phyloP scores from a whole-genome alignment of 2,329 filamentous ascomycete genomes.

The Arthrobotrys sphaeroides region DNA sequence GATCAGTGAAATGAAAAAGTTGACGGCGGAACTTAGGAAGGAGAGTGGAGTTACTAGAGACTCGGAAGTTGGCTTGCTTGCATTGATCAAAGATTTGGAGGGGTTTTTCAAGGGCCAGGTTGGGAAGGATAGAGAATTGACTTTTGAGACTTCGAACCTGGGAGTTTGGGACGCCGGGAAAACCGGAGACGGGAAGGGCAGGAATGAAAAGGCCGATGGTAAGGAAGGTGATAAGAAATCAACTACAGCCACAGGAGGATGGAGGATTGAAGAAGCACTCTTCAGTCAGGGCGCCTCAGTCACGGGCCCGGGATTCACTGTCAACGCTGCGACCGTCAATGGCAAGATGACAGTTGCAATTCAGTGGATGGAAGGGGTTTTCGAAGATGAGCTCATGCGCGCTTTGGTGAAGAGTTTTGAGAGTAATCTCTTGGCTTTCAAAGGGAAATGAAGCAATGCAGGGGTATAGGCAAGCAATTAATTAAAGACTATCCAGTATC shows the following conservation, averaged over 20 bases:
- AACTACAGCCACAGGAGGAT: conserved; percentile 51
- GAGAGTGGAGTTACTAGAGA: conserved; percentile 60
- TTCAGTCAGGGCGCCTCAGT: conserved; percentile 66
- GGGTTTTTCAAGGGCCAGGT: conserved; percentile 63
- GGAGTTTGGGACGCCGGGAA: conserved; percentile 61
- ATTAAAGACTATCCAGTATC: too few relatives aligned
- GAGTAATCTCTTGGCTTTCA: not conserved
- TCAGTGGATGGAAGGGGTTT: conserved; percentile 65
- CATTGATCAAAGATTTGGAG: conserved; percentile 64
- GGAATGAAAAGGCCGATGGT: not conserved
- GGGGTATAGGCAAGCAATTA: too few relatives aligned
- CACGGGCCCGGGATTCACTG: conserved; percentile 62
- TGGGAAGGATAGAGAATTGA: conserved; percentile 62
- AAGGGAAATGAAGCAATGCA: not conserved
- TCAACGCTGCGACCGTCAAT: conserved; percentile 65
- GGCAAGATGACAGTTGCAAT: conserved; percentile 63
- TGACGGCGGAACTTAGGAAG: conserved; percentile 20
- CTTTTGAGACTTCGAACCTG: conserved; percentile 68
- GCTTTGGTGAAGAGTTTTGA: conserved; percentile 62
- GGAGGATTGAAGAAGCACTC: conserved; percentile 63
- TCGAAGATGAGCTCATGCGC: conserved; percentile 62
- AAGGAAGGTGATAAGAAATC: conserved; percentile 3
- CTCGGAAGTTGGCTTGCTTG: conserved; percentile 62
- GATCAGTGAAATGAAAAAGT: conserved; percentile 53
- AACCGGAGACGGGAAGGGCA: not conserved